phyloP scores from a whole-genome alignment of 352 stramenopile genomes.

The Phytopythium aichiense region DNA sequence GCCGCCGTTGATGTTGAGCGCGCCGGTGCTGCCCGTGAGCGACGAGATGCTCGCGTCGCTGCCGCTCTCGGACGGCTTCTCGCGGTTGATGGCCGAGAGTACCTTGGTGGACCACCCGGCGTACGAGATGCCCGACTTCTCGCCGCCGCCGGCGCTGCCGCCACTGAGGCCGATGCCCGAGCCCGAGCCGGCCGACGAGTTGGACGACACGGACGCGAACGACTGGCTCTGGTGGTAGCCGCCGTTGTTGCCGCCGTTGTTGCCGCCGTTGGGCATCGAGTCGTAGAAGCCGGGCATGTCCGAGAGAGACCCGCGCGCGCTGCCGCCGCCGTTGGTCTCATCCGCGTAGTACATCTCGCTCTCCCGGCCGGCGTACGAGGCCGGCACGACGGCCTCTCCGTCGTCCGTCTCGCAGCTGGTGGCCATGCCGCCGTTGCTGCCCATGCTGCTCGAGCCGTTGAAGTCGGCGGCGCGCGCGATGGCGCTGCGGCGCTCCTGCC shows the following conservation, averaged over 20 bases:
- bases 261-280: conserved; percentile 3
- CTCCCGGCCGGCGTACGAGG: conserved; percentile 19
- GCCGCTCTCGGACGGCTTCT: conserved; percentile 24
- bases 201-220: conserved; percentile 29
- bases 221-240: conserved; percentile 27
- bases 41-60: conserved; percentile 28
- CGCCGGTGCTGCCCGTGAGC: conserved; percentile 21
- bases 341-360: conserved; percentile 29
- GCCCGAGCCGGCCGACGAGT: conserved; percentile 34
- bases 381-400: conserved; percentile 11
- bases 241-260: neutral
- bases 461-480: conserved; percentile 10
- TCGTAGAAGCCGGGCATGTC: conserved; percentile 16
- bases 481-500: conserved; percentile 45
- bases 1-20: conserved; percentile 12
- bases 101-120: conserved; percentile 59
- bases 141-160: conserved; percentile 6
- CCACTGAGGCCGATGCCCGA: conserved; percentile 2
- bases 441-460: conserved; percentile 3
- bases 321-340: conserved; percentile 8
- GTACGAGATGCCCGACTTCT: conserved; percentile 47
- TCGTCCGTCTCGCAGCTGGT: conserved; percentile 15
- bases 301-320: conserved; percentile 23
- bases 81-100: conserved; percentile 35
- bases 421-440: conserved; percentile 8